Evolutionary conservation across 2,329 filamentous ascomycete species (phyloP), one percentile per base, ranked within the genome.

Genomic region (Penicillium verrucosum): DNA sequence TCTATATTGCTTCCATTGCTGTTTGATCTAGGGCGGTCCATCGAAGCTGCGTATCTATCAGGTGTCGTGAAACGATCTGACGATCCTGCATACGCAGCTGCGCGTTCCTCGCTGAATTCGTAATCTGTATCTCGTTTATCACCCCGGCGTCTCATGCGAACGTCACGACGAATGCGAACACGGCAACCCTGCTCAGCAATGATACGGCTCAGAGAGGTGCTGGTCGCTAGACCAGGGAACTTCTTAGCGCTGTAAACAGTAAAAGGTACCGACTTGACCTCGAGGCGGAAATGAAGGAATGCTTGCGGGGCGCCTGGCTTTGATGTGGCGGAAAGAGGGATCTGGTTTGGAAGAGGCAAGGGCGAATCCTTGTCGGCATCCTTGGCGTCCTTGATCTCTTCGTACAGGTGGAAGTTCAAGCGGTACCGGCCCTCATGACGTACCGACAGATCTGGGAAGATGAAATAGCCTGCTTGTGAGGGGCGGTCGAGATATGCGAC

Each of bases 101-200:
- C 51, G 8, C 72, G 73, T n/a, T 82, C 80, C 10, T 82, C 82
- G 12, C 84, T 81, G 58, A 84, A 87, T n/a, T 90, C 86, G 69
- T 87, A 88, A 23, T 89, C 85, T 63, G 85, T 83, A 47, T 78
- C 78, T 11, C 80, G 77, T 76, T 93, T 92, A 59, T 83, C 83
- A 58, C 91, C 89, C 37, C 91, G 86, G 69, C 90, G 88, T 75
- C 92, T 87, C 89, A 96, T 95, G 56, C 92, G 87, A 7, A 96
- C 90, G 76, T 97, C 94, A 61, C 94, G 89, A 55, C 94, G 86
- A 68, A 99, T 99, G 44, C 94, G 89, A 29, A 99, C 94, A 64
- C 93, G 90, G 74, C 94, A 97, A 57, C 94, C 94, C 76, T 99
- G 94, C 74, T 99, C 93, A 18, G 93, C 92, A 42, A 99, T 92